These are phyloP conservation scores for Chaetomium olivaceum DNA, from an alignment of 2,329 filamentous ascomycete genomes.

Conservation along the genomic window DNA sequence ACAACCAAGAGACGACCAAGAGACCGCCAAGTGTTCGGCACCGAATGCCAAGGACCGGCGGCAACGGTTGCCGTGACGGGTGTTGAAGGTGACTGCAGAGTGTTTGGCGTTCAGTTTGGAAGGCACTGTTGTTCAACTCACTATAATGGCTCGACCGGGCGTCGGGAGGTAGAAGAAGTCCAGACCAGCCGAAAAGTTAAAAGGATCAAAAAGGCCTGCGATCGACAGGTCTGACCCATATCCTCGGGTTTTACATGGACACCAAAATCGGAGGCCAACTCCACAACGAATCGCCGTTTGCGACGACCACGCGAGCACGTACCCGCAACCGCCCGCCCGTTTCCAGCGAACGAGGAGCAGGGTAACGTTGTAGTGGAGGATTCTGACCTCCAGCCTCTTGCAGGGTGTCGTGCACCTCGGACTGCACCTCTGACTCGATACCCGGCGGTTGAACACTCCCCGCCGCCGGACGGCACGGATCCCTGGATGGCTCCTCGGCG, in stretches of 20 bases:
- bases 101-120: neutral
- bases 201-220: neutral
- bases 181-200: neutral
- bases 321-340: neutral
- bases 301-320: neutral
- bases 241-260: neutral
- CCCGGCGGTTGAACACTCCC: neutral
- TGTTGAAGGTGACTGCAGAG: neutral
- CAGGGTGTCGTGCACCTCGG: neutral
- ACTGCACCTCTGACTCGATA: neutral
- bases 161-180: neutral
- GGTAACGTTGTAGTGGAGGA: constrained; percentile 15
- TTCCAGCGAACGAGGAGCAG: neutral
- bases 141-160: neutral
- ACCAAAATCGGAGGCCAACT: neutral
- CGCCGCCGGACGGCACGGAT: constrained; percentile 1
- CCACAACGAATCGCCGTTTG: too few relatives aligned
- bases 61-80: constrained; percentile 5
- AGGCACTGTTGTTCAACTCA: neutral
- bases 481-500: constrained; percentile 1
- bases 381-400: constrained; percentile 7
- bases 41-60: constrained; percentile 7
- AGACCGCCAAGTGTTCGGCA: constrained; percentile 6
- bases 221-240: neutral
- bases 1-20: neutral